Base-by-base conservation (phyloP, 306 rosid species). In the Vigna hirtella region DNA sequence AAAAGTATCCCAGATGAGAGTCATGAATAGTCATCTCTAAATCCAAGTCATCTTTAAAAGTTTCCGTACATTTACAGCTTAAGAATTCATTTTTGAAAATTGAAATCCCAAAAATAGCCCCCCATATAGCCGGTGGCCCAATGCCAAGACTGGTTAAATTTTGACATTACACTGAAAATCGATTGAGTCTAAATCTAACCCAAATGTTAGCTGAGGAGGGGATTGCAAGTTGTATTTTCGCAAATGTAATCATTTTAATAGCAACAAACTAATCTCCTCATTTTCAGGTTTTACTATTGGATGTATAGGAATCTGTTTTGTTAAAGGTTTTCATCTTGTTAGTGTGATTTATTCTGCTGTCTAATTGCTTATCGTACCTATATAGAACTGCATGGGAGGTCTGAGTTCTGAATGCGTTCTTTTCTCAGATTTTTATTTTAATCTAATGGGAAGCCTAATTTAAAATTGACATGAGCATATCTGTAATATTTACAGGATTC, bases 401-500 rank as follows among this genome's bases (percentile, higher is more conserved):
- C 40, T 36, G 20, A 48, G 36, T 67, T 53, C 43, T 66, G 66
- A 43, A 72, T 73, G 53, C 20, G 6, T 45, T 20, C 6, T 45
- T 0, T 42, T 34, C 43, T 12, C 11, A 20, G 7, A 16, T 9
- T 14, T 1, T 32, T 4, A 26, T 26, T 16, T 48, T 5, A 7
- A 16, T 47, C 66, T 30, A 55, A 48, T 50, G 48, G 53, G 55
- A 52, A 62, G 10, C 50, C 68, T 22, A 74, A 66, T n/a, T 55
- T 32, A 71, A 42, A 22, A 77, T 67, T 77, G 71, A 45, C 52
- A 63, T 26, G n/a, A 16, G 24, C 74, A 48, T 65, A 61, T 70
- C 15, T 52, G 32, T 15, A 56, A 63, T 83, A 38, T 70, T 42
- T 87, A 64, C 85, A 95, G 98, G 98, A 67, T 78, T 76, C 70